A percentile compares a stretch with the other conserved stretches of the same genome.
These are phyloP conservation scores for Leptodermis oblonga DNA, from an alignment of 257 asterid genomes.

Conservation along the genomic window DNA sequence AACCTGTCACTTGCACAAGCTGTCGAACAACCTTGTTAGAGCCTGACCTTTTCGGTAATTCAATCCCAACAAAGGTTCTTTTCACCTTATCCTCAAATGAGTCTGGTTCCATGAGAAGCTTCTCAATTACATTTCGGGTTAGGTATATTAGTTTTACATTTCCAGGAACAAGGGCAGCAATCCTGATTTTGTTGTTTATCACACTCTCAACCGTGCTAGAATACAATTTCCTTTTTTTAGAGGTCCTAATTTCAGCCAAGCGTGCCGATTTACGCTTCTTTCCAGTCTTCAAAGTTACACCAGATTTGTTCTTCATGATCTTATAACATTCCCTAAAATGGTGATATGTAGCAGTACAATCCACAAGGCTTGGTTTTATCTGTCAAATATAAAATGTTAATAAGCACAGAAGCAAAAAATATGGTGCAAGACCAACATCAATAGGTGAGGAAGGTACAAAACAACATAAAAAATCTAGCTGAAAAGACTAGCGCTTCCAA, in stretches of 20 bases:
- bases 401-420: not conserved
- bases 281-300: conserved; percentile 33
- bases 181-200: conserved; percentile 22
- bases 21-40: conserved; percentile 30
- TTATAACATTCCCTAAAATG: conserved; percentile 61
- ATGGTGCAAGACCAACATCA: no score
- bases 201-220: conserved; percentile 20
- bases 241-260: no score
- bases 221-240: conserved; percentile 26
- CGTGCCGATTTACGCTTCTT: no score
- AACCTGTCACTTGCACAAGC: conserved; percentile 76
- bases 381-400: conserved; percentile 39
- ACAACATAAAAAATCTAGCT: no score
- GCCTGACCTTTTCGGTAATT: conserved; percentile 33
- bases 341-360: no score
- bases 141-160: conserved; percentile 68
- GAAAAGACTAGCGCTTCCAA: no score
- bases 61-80: conserved; percentile 59
- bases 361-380: conserved; percentile 36
- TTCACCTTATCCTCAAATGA: conserved; percentile 53
- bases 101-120: conserved; percentile 53
- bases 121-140: conserved; percentile 47
- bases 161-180: conserved; percentile 51
- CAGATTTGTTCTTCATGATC: conserved; percentile 40
- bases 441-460: no score